These are phyloP conservation scores for Paraglomus brasilianum DNA, from an alignment of 192 early-diverging fungal genomes.

Conservation along the genomic window DNA sequence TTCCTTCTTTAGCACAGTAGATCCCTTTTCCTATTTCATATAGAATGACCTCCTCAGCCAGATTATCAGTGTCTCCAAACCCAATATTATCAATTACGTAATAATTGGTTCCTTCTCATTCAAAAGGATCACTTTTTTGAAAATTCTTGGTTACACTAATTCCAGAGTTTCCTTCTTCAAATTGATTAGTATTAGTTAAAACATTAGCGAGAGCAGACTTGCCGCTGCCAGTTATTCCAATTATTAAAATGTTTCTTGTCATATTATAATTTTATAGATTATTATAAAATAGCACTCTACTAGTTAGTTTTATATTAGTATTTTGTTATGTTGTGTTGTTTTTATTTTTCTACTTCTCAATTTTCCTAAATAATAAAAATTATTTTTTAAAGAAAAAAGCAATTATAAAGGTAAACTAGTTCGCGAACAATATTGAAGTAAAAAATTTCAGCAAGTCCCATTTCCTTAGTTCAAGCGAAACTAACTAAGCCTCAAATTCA, in stretches of 20 bases:
- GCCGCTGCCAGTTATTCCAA: slow-evolving; percentile 1
- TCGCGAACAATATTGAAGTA: too few relatives aligned
- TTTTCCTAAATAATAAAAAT: too few relatives aligned
- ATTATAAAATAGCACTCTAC: too few relatives aligned
- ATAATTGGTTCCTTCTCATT: slow-evolving; percentile 8
- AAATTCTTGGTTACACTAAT: slow-evolving; percentile 15
- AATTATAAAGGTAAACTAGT: too few relatives aligned
- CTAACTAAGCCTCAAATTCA: too few relatives aligned
- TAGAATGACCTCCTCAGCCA: neutral
- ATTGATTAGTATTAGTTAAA: neutral
- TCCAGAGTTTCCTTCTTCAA: slow-evolving; percentile 1
- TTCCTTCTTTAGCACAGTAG: neutral
- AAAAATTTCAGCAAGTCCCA: too few relatives aligned
- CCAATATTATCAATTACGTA: slow-evolving; percentile 22
- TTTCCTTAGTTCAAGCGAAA: too few relatives aligned
- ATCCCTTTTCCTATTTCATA: slow-evolving; percentile 16
- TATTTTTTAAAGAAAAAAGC: too few relatives aligned
- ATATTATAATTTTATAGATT: too few relatives aligned
- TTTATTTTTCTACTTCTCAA: too few relatives aligned
- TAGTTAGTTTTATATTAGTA: too few relatives aligned
- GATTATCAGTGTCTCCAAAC: neutral
- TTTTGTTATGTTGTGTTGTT: too few relatives aligned
- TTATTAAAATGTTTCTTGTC: slow-evolving; percentile 13
- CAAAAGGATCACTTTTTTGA: slow-evolving; percentile 4
- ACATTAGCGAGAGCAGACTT: slow-evolving; percentile 20